Evolutionary conservation across 805 yeast species (phyloP).

Genomic region (Metschnikowia lochheadii): DNA sequence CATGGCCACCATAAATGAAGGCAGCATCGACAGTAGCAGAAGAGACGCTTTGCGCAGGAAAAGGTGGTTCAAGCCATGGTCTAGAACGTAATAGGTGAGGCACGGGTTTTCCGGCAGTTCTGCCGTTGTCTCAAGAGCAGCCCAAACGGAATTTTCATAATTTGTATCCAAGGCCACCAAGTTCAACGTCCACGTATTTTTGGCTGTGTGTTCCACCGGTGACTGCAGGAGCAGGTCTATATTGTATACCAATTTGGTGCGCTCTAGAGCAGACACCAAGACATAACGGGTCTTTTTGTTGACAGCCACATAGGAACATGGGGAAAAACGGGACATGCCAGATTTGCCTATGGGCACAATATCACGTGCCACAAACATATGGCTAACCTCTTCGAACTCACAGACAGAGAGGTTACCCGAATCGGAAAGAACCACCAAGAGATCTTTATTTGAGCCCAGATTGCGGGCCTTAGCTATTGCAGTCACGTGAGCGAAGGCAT

Average conservation of each 20-base stretch:
- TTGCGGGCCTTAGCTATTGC: conserved; percentile 47
- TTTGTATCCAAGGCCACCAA: conserved; percentile 67
- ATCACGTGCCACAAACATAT: conserved; percentile 42
- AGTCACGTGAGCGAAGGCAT: conserved; percentile 58
- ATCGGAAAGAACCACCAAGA: conserved; percentile 69
- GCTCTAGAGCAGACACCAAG: conserved; percentile 69
- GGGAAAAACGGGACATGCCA: conserved; percentile 70
- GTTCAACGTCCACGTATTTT: conserved; percentile 48
- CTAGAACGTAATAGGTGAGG: conserved; percentile 74
- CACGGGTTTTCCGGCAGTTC: conserved; percentile 10
- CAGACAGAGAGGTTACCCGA: conserved; percentile 66
- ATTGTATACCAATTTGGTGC: conserved; percentile 66
- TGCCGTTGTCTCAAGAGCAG: conserved; percentile 56
- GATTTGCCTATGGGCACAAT: conserved; percentile 71
- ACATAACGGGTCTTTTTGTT: conserved; percentile 73
- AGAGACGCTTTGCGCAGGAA: conserved; percentile 38
- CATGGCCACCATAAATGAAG: conserved; percentile 57
- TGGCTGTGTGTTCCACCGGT: conserved; percentile 65
- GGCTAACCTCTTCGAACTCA: conserved; percentile 38
- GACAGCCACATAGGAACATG: conserved; percentile 66
- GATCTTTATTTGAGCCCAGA: conserved; percentile 53
- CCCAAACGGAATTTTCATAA: conserved; percentile 81
- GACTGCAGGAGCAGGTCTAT: conserved; percentile 44
- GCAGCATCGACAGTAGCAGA: conserved; percentile 10
- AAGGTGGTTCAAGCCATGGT: conserved; percentile 79